These are phyloP conservation scores for Peribolospora kevripleyi DNA, from an alignment of 768 basidiomycete species.

Conservation along the genomic window DNA sequence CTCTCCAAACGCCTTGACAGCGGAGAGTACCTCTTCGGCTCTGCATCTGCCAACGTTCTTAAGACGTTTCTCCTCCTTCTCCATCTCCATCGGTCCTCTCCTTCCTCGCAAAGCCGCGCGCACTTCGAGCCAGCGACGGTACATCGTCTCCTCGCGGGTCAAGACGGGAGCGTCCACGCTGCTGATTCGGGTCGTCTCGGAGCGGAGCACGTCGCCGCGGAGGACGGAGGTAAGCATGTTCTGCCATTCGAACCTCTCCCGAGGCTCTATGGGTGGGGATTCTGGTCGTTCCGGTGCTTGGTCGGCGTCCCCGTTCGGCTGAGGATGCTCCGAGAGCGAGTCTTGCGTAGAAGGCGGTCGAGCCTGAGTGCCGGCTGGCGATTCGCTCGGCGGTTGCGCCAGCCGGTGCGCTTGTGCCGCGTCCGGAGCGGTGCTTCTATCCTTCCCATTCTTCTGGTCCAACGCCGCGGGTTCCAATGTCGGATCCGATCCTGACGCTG, in stretches of 20 bases:
- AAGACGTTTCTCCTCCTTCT: too few species aligned
- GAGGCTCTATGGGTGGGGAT: constrained; percentile 34
- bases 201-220: constrained; percentile 75
- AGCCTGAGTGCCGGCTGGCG: constrained; percentile 11
- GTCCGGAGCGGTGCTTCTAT: too few species aligned
- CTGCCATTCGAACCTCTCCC: constrained; percentile 81
- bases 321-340: constrained; percentile 28
- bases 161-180: constrained; percentile 3
- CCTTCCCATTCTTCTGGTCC: too few species aligned
- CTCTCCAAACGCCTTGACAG: too few species aligned
- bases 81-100: constrained; percentile 27
- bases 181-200: constrained; percentile 69
- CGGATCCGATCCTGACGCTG: too few species aligned
- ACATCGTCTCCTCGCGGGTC: constrained; percentile 19
- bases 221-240: constrained; percentile 82
- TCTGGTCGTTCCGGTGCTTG: constrained; percentile 38
- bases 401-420: background rate
- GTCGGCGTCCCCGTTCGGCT: constrained; percentile 27
- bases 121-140: constrained; percentile 66
- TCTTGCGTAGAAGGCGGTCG: constrained; percentile 19
- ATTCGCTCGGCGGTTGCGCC: background rate
- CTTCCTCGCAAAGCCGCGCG: constrained; percentile 62
- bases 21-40: too few species aligned
- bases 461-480: too few species aligned
- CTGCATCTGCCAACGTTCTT: too few species aligned